Base-by-base conservation (phyloP, 768 basidiomycete species). In the Naganishia kalamii region DNA sequence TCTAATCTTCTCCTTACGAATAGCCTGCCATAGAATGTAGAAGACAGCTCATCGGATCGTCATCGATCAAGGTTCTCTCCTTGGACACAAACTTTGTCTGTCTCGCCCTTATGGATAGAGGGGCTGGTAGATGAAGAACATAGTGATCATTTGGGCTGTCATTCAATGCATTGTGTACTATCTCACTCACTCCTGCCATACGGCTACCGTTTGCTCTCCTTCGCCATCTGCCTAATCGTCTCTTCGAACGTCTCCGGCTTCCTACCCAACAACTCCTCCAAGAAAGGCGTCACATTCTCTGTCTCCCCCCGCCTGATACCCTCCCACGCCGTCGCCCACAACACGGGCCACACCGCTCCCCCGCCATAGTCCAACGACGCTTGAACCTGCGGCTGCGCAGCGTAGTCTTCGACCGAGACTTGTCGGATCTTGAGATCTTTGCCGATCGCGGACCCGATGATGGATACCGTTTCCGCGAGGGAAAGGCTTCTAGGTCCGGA, bases 321-420 rank as follows among this genome's bases (percentile, higher is more conserved):
- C 47, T 64, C 67, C 2, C 19, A 68, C 0, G 52, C 52, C 11
- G 67, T 68, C 7, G 67, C 67, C 67, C 67, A 68, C 5, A 68
- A 46, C 23, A 30, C 19, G 12, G 60, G 27, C 66, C 50, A 62
- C n/a, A n/a, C n/a, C 7, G 30, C 32, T 15, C 29, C 44, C 11
- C 30, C 40, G 19, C 59, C 59, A 25, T 60, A 60, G 2, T 13
- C 27, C 47, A 48, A 33, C 3, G 30, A 33, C 23, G 30, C 48
- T n/a, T 62, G 48, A 12, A 59, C 23, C 17, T 57, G 27, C 17
- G 52, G 23, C 47, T 10, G n/a, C 8, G 8, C 11, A 21, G 47
- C 47, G 47, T 49, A 49, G 8, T 49, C 47, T 7, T 49, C 47
- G 8, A 49, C 47, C 25, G 52, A 57, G 12, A 29, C 52, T 19